phyloP scores from a whole-genome alignment of 2,329 filamentous ascomycete genomes.

The Mycosphaerella sp. region DNA sequence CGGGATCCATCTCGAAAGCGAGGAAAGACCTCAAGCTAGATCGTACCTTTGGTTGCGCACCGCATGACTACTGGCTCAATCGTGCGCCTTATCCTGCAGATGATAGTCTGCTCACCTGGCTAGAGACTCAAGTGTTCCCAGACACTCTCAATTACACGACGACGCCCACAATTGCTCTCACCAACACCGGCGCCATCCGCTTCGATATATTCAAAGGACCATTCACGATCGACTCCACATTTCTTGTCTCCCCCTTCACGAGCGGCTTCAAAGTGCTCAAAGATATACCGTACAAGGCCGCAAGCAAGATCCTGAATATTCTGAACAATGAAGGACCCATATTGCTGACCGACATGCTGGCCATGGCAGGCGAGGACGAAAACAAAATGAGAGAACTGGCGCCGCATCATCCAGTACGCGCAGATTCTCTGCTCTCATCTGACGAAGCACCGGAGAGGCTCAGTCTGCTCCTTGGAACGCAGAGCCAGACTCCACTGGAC shows the following conservation, averaged over 20 bases:
- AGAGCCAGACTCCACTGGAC: slow-evolving; percentile 11
- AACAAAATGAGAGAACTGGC: slow-evolving; percentile 14
- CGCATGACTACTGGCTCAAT: slow-evolving; percentile 73
- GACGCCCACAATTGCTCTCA: slow-evolving; percentile 62
- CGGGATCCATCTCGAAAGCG: slow-evolving; percentile 61
- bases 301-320: slow-evolving; percentile 58
- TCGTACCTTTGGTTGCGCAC: slow-evolving; percentile 73
- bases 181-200: slow-evolving; percentile 86
- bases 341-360: slow-evolving; percentile 31
- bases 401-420: slow-evolving; percentile 18
- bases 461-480: slow-evolving; percentile 1
- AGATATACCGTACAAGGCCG: slow-evolving; percentile 72
- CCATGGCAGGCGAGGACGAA: slow-evolving; percentile 9
- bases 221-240: slow-evolving; percentile 84
- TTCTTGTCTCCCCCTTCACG: slow-evolving; percentile 79
- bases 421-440: slow-evolving; percentile 11
- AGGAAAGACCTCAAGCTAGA: slow-evolving; percentile 67
- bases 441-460: slow-evolving; percentile 5
- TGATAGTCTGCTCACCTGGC: slow-evolving; percentile 74
- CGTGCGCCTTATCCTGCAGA: slow-evolving; percentile 66
- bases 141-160: slow-evolving; percentile 38
- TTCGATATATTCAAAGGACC: slow-evolving; percentile 93
- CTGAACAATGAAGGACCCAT: slow-evolving; percentile 55
- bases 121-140: slow-evolving; percentile 69
- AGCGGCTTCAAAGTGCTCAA: slow-evolving; percentile 71